phyloP scores from a whole-genome alignment of 768 basidiomycete genomes.

The Podaxis sp. region DNA sequence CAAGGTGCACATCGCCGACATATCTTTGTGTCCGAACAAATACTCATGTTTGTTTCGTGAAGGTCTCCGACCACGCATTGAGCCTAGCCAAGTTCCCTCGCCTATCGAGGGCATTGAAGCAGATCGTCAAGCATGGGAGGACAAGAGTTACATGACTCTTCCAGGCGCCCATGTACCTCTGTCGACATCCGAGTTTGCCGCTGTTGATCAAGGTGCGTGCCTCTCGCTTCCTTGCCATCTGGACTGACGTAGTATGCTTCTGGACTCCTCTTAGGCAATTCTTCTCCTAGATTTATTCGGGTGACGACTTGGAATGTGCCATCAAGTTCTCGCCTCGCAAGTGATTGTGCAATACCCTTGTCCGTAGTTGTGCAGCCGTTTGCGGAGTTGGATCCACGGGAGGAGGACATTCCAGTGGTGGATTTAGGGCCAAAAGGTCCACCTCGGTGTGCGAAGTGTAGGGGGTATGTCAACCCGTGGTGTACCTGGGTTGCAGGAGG shows the following conservation, averaged over 20 bases:
- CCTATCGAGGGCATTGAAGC: constrained; percentile 75
- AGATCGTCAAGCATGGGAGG: constrained; percentile 79
- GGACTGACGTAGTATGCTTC: constrained; percentile 9
- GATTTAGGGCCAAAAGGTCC: constrained; percentile 73
- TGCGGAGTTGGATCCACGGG: constrained; percentile 71
- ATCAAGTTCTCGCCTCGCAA: constrained; percentile 70
- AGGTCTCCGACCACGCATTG: constrained; percentile 83
- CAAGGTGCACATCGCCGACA: constrained; percentile 33
- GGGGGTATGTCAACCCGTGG: constrained; percentile 95
- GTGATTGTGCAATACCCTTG: constrained; percentile 82
- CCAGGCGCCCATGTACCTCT: constrained; percentile 68
- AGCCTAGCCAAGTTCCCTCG: constrained; percentile 90
- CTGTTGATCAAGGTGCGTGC: constrained; percentile 81
- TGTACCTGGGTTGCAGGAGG: constrained; percentile 83
- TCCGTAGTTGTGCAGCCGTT: constrained; percentile 89
- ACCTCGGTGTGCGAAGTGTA: constrained; percentile 78
- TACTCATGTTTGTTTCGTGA: constrained; percentile 9
- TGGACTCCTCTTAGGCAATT: constrained; percentile 57
- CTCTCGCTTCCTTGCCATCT: not conserved
- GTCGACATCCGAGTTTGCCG: constrained; percentile 82
- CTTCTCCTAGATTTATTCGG: constrained; percentile 87
- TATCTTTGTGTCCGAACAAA: not conserved
- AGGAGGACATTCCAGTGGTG: constrained; percentile 79
- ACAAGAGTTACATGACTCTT: constrained; percentile 59
- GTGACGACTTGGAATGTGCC: constrained; percentile 91